Evolutionary conservation across 768 basidiomycete genomes (phyloP).

Genomic region (Suillus bovinus): DNA sequence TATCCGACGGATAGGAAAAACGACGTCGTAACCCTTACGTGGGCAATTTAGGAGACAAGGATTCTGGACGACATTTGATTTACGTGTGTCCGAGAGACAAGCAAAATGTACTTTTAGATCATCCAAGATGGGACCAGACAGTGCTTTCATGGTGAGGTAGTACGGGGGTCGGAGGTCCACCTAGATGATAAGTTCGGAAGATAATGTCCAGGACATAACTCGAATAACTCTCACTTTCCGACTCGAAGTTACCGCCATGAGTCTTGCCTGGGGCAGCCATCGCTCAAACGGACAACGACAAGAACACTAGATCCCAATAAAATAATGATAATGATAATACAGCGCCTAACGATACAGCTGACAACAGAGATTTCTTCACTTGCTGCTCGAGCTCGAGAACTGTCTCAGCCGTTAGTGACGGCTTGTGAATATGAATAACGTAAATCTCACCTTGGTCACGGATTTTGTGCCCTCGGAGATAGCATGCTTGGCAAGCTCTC

Average conservation of each 20-base stretch:
- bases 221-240: neutral
- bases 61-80: neutral
- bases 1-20: neutral
- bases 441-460: slow-evolving; percentile 69
- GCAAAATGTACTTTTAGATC: neutral
- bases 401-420: slow-evolving; percentile 31
- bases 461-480: slow-evolving; percentile 90
- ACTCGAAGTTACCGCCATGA: neutral
- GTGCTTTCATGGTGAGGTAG: neutral
- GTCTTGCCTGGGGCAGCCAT: neutral
- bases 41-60: neutral
- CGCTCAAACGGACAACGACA: neutral
- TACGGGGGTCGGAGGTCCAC: neutral
- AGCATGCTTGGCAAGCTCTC: slow-evolving; percentile 81
- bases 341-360: slow-evolving; percentile 28
- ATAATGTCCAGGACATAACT: neutral
- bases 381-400: slow-evolving; percentile 73
- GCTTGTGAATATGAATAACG: neutral
- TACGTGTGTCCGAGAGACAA: neutral
- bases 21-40: neutral
- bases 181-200: neutral
- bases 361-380: slow-evolving; percentile 41
- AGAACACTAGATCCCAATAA: neutral
- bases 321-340: slow-evolving; percentile 17
- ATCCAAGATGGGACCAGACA: neutral